Conservation (phyloP, 78 protist genomes). For the Cavenderia fasciculata region DNA sequence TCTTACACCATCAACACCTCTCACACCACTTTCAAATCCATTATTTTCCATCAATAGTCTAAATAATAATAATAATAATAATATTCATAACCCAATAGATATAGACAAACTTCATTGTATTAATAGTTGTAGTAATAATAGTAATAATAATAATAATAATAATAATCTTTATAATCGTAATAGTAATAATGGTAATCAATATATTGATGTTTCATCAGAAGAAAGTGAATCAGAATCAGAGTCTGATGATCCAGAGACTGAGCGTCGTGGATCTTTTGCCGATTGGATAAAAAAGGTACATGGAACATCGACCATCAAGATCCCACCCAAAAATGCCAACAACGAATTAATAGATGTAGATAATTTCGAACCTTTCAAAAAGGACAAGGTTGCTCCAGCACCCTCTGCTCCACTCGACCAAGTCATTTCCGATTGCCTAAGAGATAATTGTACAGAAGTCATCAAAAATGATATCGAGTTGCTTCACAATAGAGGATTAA, state of each 20-base stretch:
- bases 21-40: background rate
- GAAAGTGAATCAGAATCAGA: slow-evolving; percentile 12
- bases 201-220: background rate
- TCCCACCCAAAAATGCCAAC: slow-evolving; percentile 22
- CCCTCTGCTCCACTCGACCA: background rate
- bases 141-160: too few relatives aligned
- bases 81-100: too few relatives aligned
- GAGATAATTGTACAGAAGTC: background rate
- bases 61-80: background rate
- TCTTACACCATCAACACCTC: background rate
- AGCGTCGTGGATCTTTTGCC: slow-evolving; percentile 28
- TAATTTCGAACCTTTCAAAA: slow-evolving; percentile 11
- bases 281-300: slow-evolving; percentile 68
- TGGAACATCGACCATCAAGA: background rate
- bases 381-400: background rate
- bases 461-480: slow-evolving; percentile 30
- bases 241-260: slow-evolving; percentile 7
- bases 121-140: too few relatives aligned
- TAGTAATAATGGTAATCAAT: background rate
- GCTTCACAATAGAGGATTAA: slow-evolving; percentile 21
- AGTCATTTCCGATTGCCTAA: slow-evolving; percentile 7
- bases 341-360: slow-evolving; percentile 13
- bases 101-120: too few relatives aligned
- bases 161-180: background rate
- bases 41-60: background rate